Evolutionary conservation across 2,329 filamentous ascomycete genomes (phyloP).

Genomic region (Macroventuria anomochaeta): DNA sequence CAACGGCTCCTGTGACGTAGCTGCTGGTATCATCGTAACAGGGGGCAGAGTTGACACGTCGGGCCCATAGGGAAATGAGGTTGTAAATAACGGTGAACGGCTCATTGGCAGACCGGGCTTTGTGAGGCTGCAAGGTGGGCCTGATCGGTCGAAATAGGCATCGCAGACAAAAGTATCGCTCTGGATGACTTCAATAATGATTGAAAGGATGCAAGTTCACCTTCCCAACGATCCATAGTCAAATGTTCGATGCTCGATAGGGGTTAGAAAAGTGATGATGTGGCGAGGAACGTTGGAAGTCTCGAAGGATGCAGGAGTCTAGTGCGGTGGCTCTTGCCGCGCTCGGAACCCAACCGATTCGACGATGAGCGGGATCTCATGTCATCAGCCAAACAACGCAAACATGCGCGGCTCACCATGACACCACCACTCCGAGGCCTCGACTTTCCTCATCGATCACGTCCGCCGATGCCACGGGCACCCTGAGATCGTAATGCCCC

Average conservation of each 20-base stretch:
- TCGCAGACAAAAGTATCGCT: neutral
- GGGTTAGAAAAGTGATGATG: neutral
- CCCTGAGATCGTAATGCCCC: conserved; percentile 39
- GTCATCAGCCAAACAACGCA: conserved; percentile 32
- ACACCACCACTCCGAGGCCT: conserved; percentile 31
- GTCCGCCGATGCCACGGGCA: conserved; percentile 27
- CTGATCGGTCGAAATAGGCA: conserved; percentile 11
- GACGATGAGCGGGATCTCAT: conserved; percentile 6
- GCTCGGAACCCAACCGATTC: conserved; percentile 13
- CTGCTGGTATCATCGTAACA: neutral
- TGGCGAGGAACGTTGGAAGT: neutral
- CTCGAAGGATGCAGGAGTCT: conserved; percentile 9
- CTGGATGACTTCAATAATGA: neutral
- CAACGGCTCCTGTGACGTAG: neutral
- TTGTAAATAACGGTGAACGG: conserved; percentile 1
- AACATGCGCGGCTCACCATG: conserved; percentile 28
- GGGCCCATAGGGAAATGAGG: conserved; percentile 3
- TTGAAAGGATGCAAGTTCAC: too few relatives aligned
- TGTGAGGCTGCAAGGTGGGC: conserved; percentile 7
- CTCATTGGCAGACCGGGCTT: conserved; percentile 3
- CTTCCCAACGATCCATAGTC: neutral
- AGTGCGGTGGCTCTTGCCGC: conserved; percentile 11
- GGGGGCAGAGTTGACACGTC: conserved; percentile 2
- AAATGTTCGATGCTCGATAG: neutral
- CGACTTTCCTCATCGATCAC: conserved; percentile 16